Conservation (phyloP, 805 yeast species). For the Myxozyma udenii region DNA sequence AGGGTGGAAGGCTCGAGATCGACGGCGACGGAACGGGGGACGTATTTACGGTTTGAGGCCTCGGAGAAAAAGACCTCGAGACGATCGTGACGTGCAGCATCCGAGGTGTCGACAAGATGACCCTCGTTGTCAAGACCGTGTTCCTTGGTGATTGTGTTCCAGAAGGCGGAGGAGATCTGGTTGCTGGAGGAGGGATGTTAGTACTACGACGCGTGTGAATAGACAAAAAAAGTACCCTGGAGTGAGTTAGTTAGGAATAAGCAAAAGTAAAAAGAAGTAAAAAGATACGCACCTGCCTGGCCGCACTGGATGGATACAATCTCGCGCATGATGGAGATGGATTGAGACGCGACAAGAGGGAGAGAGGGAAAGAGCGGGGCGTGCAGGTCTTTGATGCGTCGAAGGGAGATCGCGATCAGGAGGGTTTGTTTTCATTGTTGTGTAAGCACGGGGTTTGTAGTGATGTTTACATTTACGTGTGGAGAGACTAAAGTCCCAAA, state of each 20-base stretch:
- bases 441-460: too few species aligned
- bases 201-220: not conserved
- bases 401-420: too few species aligned
- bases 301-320: slow-evolving; percentile 47
- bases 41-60: slow-evolving; percentile 82
- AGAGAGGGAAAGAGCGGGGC: not conserved
- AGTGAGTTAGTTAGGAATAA: slow-evolving; percentile 1
- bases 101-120: slow-evolving; percentile 35
- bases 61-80: slow-evolving; percentile 85
- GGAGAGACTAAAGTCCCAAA: too few species aligned
- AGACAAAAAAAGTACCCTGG: not conserved
- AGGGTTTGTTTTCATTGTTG: too few species aligned
- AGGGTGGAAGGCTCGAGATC: slow-evolving; percentile 95
- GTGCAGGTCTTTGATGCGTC: too few species aligned
- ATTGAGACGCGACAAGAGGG: not conserved
- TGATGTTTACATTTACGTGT: too few species aligned
- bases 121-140: slow-evolving; percentile 44
- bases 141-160: slow-evolving; percentile 43
- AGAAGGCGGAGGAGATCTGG: slow-evolving; percentile 45
- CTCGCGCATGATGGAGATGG: slow-evolving; percentile 40
- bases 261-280: not conserved
- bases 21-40: slow-evolving; percentile 87
- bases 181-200: slow-evolving; percentile 35
- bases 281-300: slow-evolving; percentile 41
- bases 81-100: slow-evolving; percentile 44